Evolutionary conservation across 2,329 filamentous ascomycete species (phyloP), one percentile per base, ranked within the genome.

Genomic region (Ascochyta lentis): DNA sequence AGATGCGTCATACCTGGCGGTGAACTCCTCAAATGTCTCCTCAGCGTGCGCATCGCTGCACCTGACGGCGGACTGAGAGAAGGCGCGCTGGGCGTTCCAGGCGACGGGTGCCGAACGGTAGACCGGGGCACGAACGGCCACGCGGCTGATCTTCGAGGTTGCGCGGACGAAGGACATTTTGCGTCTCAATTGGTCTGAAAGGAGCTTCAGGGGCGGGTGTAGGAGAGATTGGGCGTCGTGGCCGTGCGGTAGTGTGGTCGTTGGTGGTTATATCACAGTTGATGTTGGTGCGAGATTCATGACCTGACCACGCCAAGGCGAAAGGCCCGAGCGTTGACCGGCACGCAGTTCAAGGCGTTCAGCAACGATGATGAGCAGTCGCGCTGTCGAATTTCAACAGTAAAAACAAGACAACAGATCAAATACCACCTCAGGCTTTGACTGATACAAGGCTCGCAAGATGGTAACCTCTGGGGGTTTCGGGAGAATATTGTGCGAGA

Each of bases 21-120:
- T 92, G 81, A 99, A 99, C 84, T 98, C 93, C 84, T 99, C 95
- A 72, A 96, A 99, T 73, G 90, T 96, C 88, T 99, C 95, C 80
- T 99, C 95, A 76, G 89, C 86, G 80, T 96, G 91, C 75, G 79
- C 79, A 63, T 84, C 81, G 59, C 65, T 73, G 61, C 66, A 76
- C 69, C 66, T 69, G 51, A 68, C 66, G 50, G 74, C 81, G 66
- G 79, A 79, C 71, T 82, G 83, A 69, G 83, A 83, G 70, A 85
- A 83, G 63, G 71, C 67, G 63, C 71, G 71, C 67, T 71, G 66
- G 43, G 67, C 64, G 59, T 57, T 69, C 68, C 68, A 71, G 48
- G 67, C 67, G 66, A 73, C 60, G 54, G 72, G 65, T 29, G 65
- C 64, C 54, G 65, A 67, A 60, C 72, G 73, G 70, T 65, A 67